A percentile compares a stretch with the other conserved stretches of the same genome.
Conservation (phyloP, 106 monocot species). For the Posidonia australis region DNA sequence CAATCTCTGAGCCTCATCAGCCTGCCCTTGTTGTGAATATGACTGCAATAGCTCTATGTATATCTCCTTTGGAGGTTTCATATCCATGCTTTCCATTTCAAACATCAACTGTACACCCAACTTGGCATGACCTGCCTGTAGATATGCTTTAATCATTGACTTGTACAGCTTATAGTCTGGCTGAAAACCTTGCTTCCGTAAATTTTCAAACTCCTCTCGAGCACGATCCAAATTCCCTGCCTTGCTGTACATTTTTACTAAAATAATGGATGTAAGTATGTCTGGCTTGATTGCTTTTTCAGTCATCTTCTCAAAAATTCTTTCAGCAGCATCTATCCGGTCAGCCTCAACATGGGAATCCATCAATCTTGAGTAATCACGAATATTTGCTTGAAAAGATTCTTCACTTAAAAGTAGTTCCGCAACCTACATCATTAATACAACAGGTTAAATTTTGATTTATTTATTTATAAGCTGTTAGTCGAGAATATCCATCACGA, state of each 20-base stretch:
- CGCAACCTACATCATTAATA: constrained; percentile 35
- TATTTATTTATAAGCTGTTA: no score
- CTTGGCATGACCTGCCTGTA: constrained; percentile 49
- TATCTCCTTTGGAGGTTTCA: constrained; percentile 65
- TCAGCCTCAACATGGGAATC: constrained; percentile 40
- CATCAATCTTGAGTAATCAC: constrained; percentile 72
- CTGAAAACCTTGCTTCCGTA: constrained; percentile 42
- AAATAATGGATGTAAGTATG: constrained; percentile 30
- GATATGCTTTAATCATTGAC: constrained; percentile 61
- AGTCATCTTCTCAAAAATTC: constrained; percentile 60
- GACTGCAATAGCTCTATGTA: constrained; percentile 46
- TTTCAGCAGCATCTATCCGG: constrained; percentile 50
- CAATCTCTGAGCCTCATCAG: constrained; percentile 44
- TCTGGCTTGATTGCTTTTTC: constrained; percentile 60
- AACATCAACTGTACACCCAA: constrained; percentile 31
- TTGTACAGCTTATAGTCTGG: constrained; percentile 46
- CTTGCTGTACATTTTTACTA: constrained; percentile 79
- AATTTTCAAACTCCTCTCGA: constrained; percentile 41
- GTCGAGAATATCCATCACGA: not conserved
- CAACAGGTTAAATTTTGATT: not conserved
- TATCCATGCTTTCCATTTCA: constrained; percentile 49
- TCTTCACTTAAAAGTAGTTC: constrained; percentile 56
- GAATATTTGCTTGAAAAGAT: constrained; percentile 55
- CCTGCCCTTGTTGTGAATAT: constrained; percentile 33
- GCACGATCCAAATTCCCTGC: constrained; percentile 49